Evolutionary conservation across 345 rosid species (phyloP), one percentile per base, ranked within the genome.

Genomic region (Acer saccharum): DNA sequence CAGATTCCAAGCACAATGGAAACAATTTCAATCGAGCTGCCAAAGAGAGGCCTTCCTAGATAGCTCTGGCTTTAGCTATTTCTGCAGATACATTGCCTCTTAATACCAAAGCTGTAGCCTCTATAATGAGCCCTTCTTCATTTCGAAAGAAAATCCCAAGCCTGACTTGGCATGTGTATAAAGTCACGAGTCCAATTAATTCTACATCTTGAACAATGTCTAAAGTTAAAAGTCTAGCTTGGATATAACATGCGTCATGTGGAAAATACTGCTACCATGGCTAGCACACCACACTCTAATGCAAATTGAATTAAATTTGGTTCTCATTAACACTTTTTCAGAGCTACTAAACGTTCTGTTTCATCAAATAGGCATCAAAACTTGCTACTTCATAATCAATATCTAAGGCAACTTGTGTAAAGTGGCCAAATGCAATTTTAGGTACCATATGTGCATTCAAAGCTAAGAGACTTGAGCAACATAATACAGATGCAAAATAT

Each of bases 241-340:
- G 97, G 92, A 84, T 85, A 92, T 79, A 85, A 72, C 81, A 92
- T 77, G 17, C 91, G 83, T 57, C 74, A 81, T 6, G 88, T 83
- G 46, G 79, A 81, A 78, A 90, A 87, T 10, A 64, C 86, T 32
- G 88, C 87, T 9, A 85, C 82, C 91, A 90, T 88, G 7, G 94
- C 92, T 39, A 92, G 92, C 32, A 87, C 91, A 7, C 92, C 93
- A 6, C 92, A 89, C 83, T 91, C 96, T 66, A 92, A 78, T 32
- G 89, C 96, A 79, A 88, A 86, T 73, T 90, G 92, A n/a, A n/a
- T n/a, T n/a, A n/a, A 65, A 90, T 82, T 81, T 85, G 88, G 69
- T 85, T 88, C 87, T 87, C 87, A 62, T 86, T 83, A 25, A 83
- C 86, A 80, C 4, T 85, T 89, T 68, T 88, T 91, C 9, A 86